Base-by-base conservation (phyloP, 495 filamentous ascomycete genomes). In the Collariella sp. region DNA sequence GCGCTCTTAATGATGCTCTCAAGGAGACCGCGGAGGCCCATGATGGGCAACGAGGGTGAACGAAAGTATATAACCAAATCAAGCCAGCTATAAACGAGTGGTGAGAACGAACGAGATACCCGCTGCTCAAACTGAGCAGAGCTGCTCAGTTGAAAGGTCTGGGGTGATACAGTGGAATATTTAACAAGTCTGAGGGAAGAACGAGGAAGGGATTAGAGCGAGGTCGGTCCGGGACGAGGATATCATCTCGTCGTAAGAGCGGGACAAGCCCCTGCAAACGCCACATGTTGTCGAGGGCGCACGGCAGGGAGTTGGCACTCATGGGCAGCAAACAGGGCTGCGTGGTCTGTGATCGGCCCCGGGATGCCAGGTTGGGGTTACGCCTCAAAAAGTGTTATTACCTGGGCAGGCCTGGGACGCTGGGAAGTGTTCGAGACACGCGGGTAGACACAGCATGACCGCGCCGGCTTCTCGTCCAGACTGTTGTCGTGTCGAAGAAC, bases 11-110 rank as follows among this genome's bases (percentile, higher is more conserved):
- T 7, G 23, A 53, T 24, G 18, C 44, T 22, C 36, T 44, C 35
- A 29, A 62, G 2, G 19, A 55, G 24, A 12, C 47, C 49, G 19
- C 31, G 24, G 9, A 60, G 15, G 44, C 61, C 65, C 67, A 69
- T 69, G 48, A 34, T 55, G 55, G 45, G 47, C 39, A 45, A 49
- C 11, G 10, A 48, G 38, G 47, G 5, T 34, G 42, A 18, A 13
- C 9, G 39, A 19, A 46, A 20, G 29, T 16, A 29, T 39, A 46
- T 49, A 44, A 29, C 23, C n/a, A 41, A 19, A 45, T 23, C 11
- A 46, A 47, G n/a, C 26, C 44, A 26, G 29, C 6, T 22, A 36
- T 48, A 50, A 60, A 55, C 24, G 51, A 58, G 33, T 18, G 51
- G 55, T 50, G 41, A 45, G 50, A 46, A 50, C 9, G 43, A 56